A percentile compares a stretch with the other conserved stretches of the same genome.
phyloP scores from a whole-genome alignment of 1,284 basidiomycete genomes.

The Ganoderma leucocontextum region DNA sequence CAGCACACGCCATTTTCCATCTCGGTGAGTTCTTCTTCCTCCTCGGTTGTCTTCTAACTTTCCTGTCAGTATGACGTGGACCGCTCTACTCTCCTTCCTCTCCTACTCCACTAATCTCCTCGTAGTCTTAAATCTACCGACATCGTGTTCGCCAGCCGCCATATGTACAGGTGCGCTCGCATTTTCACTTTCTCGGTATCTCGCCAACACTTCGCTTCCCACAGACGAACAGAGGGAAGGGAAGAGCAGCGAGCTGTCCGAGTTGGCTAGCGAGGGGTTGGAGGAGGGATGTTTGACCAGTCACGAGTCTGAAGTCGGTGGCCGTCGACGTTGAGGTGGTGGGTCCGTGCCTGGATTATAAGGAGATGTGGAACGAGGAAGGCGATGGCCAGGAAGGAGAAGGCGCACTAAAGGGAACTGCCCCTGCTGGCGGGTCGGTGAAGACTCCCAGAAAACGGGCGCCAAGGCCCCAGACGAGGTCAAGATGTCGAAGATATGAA shows the following conservation, averaged over 20 bases:
- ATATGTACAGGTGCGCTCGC: too few species aligned
- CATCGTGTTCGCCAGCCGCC: too few species aligned
- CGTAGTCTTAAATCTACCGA: too few species aligned
- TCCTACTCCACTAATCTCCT: too few species aligned
- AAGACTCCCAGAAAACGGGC: slow-evolving; percentile 59
- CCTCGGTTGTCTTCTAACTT: too few species aligned
- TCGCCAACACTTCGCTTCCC: too few species aligned
- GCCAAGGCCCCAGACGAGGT: slow-evolving; percentile 77
- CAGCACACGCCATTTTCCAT: too few species aligned
- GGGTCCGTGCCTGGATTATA: slow-evolving; percentile 16
- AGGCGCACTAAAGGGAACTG: slow-evolving; percentile 25
- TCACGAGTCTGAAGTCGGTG: slow-evolving; percentile 11
- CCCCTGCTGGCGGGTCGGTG: slow-evolving; percentile 35
- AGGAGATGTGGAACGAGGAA: slow-evolving; percentile 25
- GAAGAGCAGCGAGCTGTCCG: slow-evolving; percentile 35
- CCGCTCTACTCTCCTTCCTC: too few species aligned
- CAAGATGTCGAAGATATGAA: slow-evolving; percentile 78
- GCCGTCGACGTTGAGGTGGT: slow-evolving; percentile 18
- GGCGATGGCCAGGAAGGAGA: slow-evolving; percentile 32
- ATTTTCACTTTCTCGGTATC: too few species aligned
- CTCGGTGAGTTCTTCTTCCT: too few species aligned
- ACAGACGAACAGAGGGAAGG: too few species aligned
- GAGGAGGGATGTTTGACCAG: slow-evolving; percentile 10
- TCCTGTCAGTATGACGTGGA: too few species aligned
- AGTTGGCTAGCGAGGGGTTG: slow-evolving; percentile 35